Percentiles rank a stretch among this genome's conserved stretches.
Conservation (phyloP, 495 filamentous ascomycete species). For the Penicillium coffeae region DNA sequence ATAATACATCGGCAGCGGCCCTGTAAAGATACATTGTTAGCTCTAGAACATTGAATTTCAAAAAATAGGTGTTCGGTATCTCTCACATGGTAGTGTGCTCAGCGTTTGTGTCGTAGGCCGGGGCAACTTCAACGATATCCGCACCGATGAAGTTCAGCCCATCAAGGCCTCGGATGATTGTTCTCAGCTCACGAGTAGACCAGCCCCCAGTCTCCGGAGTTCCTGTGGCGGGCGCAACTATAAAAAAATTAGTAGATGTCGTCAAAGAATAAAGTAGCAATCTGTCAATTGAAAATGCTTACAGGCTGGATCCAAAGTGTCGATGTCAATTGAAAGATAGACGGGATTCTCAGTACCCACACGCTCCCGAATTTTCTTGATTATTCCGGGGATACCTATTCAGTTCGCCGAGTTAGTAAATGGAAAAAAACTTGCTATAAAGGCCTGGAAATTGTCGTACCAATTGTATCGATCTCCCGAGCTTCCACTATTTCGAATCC, state of each 20-base stretch:
- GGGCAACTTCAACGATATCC: constrained; percentile 75
- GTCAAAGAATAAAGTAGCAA: no score
- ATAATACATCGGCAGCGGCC: constrained; percentile 64
- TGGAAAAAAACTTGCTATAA: background rate
- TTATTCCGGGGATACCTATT: constrained; percentile 56
- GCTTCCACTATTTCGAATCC: constrained; percentile 82
- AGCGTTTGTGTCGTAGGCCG: constrained; percentile 65
- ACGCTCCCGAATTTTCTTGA: constrained; percentile 67
- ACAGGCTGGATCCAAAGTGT: constrained; percentile 83
- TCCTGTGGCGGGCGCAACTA: constrained; percentile 76
- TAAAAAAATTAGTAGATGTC: background rate
- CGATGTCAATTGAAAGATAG: constrained; percentile 85
- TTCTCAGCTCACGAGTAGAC: constrained; percentile 73
- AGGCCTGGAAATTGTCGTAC: constrained; percentile 18
- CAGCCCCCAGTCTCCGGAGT: constrained; percentile 87
- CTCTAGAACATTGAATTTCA: background rate
- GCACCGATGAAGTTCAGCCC: constrained; percentile 74
- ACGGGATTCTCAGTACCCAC: constrained; percentile 71
- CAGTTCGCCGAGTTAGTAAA: background rate
- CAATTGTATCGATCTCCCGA: constrained; percentile 74
- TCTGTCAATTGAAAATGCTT: no score
- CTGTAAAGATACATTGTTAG: constrained; percentile 13
- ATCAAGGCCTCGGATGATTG: constrained; percentile 67
- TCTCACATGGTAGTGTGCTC: constrained; percentile 61
- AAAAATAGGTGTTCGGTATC: background rate